Conservation (phyloP, 371 early-diverging fungal species). For the Syncephalastrum monosporum region DNA sequence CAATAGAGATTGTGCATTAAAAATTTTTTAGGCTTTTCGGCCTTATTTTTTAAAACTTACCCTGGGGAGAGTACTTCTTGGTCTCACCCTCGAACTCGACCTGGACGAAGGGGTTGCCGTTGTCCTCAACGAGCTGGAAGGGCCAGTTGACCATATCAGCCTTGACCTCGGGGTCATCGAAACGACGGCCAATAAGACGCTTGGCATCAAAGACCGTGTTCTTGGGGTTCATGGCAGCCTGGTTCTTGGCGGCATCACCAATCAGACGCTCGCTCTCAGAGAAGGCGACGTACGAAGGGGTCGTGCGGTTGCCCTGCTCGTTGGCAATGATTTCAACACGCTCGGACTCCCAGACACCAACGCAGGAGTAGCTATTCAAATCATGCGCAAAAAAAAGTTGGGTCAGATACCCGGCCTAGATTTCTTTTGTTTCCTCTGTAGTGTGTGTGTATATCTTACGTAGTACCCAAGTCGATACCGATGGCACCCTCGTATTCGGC, state of each 20-base stretch:
- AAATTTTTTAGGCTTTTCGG: too few species aligned
- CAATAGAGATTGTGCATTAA: too few species aligned
- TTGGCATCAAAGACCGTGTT: conserved; percentile 96
- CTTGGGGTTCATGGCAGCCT: conserved; percentile 78
- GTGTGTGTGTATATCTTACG: conserved; percentile 66
- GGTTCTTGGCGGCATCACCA: conserved; percentile 95
- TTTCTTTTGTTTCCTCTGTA: neutral
- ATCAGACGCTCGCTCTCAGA: conserved; percentile 90
- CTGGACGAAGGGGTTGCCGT: conserved; percentile 76
- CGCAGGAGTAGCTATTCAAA: conserved; percentile 97
- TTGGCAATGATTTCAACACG: conserved; percentile 97
- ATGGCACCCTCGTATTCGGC: conserved; percentile 73
- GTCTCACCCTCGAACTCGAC: conserved; percentile 78
- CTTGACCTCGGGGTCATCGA: conserved; percentile 84
- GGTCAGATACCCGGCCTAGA: neutral
- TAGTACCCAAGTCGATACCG: conserved; percentile 99
- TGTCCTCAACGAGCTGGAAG: conserved; percentile 76
- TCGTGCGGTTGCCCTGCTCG: conserved; percentile 96
- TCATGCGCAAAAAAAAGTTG: conserved; percentile 23
- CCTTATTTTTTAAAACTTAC: neutral
- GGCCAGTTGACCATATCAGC: conserved; percentile 92
- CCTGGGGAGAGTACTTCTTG: conserved; percentile 84
- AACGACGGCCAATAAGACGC: conserved; percentile 95
- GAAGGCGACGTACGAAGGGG: conserved; percentile 95
- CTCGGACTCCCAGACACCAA: conserved; percentile 96